Conservation (phyloP, 345 rosid genomes). For the Eucalyptus erythrocorys region DNA sequence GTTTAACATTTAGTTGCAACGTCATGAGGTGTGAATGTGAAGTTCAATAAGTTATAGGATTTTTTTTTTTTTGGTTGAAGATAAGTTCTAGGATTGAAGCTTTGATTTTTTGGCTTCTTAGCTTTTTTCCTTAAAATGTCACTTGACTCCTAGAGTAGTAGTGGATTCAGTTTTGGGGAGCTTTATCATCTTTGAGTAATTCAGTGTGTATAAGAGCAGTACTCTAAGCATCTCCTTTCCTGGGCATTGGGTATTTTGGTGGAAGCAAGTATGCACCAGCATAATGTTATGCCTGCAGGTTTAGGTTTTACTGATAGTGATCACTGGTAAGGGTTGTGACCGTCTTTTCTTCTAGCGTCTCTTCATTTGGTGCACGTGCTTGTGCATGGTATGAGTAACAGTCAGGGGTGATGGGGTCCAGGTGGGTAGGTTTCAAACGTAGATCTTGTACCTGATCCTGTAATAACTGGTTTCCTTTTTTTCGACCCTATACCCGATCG, state of each 20-base stretch:
- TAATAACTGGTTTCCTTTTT: rapidly evolving
- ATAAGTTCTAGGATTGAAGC: not conserved
- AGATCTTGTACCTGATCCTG: rapidly evolving
- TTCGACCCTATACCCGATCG: rapidly evolving
- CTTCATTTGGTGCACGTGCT: not conserved
- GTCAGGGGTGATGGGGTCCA: rapidly evolving
- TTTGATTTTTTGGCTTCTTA: not conserved
- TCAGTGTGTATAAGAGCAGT: not conserved
- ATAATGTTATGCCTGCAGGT: not conserved
- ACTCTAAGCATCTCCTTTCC: not conserved
- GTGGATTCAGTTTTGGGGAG: not conserved
- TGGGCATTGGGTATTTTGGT: not conserved
- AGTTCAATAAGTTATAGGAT: not conserved
- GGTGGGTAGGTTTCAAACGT: rapidly evolving
- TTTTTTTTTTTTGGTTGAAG: not conserved
- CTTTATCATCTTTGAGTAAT: not conserved
- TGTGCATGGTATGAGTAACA: not conserved
- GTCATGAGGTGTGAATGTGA: not conserved
- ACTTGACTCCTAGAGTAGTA: not conserved
- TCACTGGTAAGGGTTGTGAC: not conserved
- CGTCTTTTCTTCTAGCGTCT: not conserved
- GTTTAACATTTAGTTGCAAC: not conserved
- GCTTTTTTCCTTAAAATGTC: not conserved
- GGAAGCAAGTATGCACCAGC: not conserved
- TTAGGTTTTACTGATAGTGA: not conserved